Percentiles rank a stretch among this genome's conserved stretches.
Evolutionary conservation across 169 alveolate species (phyloP).

Genomic region (Besnoitia besnoiti): DNA sequence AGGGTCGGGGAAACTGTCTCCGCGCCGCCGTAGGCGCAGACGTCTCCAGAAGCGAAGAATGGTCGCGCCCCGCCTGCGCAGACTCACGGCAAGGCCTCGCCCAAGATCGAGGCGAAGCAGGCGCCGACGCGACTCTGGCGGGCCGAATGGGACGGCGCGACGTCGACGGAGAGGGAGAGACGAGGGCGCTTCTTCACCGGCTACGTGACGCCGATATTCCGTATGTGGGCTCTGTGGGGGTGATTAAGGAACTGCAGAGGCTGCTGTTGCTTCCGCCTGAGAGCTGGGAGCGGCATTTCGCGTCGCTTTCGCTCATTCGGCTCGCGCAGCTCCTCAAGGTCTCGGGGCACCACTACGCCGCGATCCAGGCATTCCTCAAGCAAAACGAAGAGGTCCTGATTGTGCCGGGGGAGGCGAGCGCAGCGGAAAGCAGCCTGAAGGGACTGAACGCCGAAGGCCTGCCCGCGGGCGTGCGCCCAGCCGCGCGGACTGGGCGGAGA

Average conservation of each 20-base stretch:
- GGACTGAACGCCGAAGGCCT: background rate
- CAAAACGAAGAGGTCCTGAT: background rate
- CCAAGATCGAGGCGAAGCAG: background rate
- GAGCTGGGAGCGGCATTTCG: slow-evolving; percentile 26
- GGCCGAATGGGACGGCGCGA: background rate
- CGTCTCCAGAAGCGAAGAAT: too few species aligned
- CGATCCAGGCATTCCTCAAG: background rate
- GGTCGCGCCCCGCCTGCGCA: too few species aligned
- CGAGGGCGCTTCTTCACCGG: background rate
- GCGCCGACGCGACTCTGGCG: background rate
- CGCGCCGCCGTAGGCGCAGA: too few species aligned
- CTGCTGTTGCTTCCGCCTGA: slow-evolving; percentile 22
- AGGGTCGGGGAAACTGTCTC: background rate
- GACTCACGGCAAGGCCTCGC: too few species aligned
- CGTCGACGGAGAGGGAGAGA: background rate
- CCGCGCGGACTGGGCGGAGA: background rate
- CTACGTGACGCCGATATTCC: background rate
- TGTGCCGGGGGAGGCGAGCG: background rate
- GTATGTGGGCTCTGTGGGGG: slow-evolving; percentile 16
- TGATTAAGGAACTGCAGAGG: background rate
- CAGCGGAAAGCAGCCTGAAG: background rate
- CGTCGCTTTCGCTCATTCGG: background rate
- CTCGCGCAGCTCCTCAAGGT: slow-evolving; percentile 16
- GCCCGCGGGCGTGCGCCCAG: background rate
- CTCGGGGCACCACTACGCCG: background rate